Percentiles rank a stretch among this genome's conserved stretches.
These are phyloP conservation scores for Aspergillus affinis DNA, from an alignment of 495 filamentous ascomycete species.

Conservation along the genomic window DNA sequence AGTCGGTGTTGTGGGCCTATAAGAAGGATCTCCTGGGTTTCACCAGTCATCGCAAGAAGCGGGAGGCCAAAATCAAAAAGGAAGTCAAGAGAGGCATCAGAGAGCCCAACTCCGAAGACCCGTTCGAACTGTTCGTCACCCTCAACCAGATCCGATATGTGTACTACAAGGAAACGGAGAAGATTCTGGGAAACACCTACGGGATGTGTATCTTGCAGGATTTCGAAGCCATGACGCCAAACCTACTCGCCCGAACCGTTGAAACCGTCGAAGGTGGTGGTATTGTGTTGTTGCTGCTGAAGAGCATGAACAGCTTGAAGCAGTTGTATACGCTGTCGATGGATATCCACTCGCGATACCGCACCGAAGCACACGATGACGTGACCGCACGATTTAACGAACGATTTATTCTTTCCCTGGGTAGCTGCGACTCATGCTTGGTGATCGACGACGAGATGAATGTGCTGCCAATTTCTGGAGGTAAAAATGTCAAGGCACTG, in stretches of 20 bases:
- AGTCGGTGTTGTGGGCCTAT: constrained; percentile 98
- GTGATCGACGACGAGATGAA: constrained; percentile 98
- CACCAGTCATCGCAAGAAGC: constrained; percentile 94
- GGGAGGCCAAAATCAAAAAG: constrained; percentile 95
- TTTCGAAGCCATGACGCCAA: constrained; percentile 97
- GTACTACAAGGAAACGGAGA: constrained; percentile 99
- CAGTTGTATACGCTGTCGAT: constrained; percentile 97
- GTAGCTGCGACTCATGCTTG: constrained; percentile 89
- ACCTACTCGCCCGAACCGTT: constrained; percentile 89
- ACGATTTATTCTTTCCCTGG: constrained; percentile 92
- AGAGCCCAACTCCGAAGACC: constrained; percentile 93
- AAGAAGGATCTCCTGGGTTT: constrained; percentile 96
- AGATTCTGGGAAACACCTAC: constrained; percentile 97
- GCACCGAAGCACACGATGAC: constrained; percentile 95
- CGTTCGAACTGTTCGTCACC: constrained; percentile 97
- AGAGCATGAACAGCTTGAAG: constrained; percentile 96
- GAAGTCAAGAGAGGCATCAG: constrained; percentile 94
- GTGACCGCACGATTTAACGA: constrained; percentile 97
- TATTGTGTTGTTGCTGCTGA: constrained; percentile 83
- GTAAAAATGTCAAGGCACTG: constrained; percentile 83
- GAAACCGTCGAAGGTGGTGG: constrained; percentile 98
- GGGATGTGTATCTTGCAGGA: constrained; percentile 99
- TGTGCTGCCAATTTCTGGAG: constrained; percentile 94
- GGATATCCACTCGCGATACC: constrained; percentile 95
- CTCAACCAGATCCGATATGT: constrained; percentile 97